A percentile compares a stretch with the other conserved stretches of the same genome.
These are phyloP conservation scores for Boletus tomentosulus DNA, from an alignment of 768 basidiomycete genomes.

Conservation along the genomic window DNA sequence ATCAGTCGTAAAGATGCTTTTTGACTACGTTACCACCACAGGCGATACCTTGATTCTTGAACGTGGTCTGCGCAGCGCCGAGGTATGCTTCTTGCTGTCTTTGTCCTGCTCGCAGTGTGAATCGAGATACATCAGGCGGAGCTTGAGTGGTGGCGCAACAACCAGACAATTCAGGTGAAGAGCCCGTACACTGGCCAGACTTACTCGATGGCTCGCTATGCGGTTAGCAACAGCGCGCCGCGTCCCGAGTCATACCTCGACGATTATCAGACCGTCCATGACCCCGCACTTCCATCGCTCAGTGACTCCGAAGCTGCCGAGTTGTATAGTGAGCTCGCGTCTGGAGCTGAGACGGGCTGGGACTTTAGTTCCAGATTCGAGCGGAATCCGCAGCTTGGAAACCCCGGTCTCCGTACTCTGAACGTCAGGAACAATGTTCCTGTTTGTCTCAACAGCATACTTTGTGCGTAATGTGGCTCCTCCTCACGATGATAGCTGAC, in stretches of 20 bases:
- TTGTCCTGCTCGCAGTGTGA: neutral
- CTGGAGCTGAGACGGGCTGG: conserved; percentile 77
- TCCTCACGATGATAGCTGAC: neutral
- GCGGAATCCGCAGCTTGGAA: conserved; percentile 32
- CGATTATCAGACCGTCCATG: conserved; percentile 81
- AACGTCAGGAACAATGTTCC: conserved; percentile 69
- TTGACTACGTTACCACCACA: conserved; percentile 71
- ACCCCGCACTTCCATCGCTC: conserved; percentile 52
- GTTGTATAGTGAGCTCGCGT: conserved; percentile 85
- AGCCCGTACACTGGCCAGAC: conserved; percentile 69
- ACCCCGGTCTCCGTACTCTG: conserved; percentile 60
- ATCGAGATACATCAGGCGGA: conserved; percentile 50
- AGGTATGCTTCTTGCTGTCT: conserved; percentile 40
- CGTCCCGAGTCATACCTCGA: conserved; percentile 79
- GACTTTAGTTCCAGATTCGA: conserved; percentile 44
- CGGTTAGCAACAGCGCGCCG: conserved; percentile 80
- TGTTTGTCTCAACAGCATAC: conserved; percentile 78
- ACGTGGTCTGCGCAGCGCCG: conserved; percentile 81
- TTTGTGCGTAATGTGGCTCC: conserved; percentile 50
- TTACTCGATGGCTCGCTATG: conserved; percentile 65
- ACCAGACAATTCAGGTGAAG: conserved; percentile 64
- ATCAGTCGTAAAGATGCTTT: conserved; percentile 62
- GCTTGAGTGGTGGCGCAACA: conserved; percentile 75
- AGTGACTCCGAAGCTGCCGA: conserved; percentile 55
- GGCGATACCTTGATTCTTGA: conserved; percentile 71